Evolutionary conservation across 2,329 filamentous ascomycete genomes (phyloP), one percentile per base, ranked within the genome.

Genomic region (Fusarium mexicanum): DNA sequence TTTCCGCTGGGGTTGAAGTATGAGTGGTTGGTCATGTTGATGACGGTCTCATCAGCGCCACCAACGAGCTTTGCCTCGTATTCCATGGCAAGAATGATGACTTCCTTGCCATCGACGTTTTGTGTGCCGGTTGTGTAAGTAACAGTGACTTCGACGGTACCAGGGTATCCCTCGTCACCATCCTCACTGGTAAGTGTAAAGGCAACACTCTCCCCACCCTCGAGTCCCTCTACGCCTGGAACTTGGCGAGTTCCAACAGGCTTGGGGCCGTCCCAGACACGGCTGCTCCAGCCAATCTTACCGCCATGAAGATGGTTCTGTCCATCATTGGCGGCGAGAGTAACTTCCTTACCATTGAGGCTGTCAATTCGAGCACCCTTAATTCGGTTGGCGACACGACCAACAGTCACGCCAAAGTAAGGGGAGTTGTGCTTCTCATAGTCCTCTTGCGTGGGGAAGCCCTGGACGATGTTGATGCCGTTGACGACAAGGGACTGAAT

Each of bases 11-110:
- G 86, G 83, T 92, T 92, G 83, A 93, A 93, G 85, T 93, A 93
- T 44, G 94, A 97, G 86, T 99, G 96, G 85, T 98, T 99, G 57
- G 96, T 98, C 84, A 98, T 89, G 84, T 95, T 97, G 81, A 98
- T 90, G 47, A 91, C 91, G 1, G 96, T 98, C 87, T 98, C 96
- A n/a, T 95, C 91, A 18, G 91, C 92, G 57, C 93, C 92, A 7
- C 89, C 92, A 7, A 94, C 87, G 53, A 98, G 87, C 82, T 94
- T 91, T 26, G 93, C 95, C 86, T 98, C 93, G 81, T 97, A 98
- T 82, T 98, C 96, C 57, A 97, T 93, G 64, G 91, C 91, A 65
- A 98, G 84, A 26, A 96, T 90, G 3, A 90, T 91, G 72, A 92
- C 91, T 71, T 92, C 88, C 69, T 88, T 89, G 24, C 89, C 90